phyloP scores from a whole-genome alignment of 2,329 filamentous ascomycete genomes.

The Cyanodermella asteris region DNA sequence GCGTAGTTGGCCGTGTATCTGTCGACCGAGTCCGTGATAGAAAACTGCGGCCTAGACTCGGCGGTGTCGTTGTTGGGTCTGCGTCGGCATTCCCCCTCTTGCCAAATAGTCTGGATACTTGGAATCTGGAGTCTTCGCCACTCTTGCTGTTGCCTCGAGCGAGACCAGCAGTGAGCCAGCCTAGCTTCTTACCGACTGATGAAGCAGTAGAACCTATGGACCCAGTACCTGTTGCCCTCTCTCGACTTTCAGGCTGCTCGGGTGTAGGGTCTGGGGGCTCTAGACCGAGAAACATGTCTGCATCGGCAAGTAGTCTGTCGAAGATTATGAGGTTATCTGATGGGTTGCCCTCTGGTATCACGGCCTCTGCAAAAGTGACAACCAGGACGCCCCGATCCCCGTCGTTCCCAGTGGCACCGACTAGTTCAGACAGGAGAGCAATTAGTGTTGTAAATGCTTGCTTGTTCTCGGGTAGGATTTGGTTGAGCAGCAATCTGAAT shows the following conservation, averaged over 20 bases:
- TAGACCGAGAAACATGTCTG: slow-evolving; percentile 75
- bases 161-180: no score
- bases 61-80: no score
- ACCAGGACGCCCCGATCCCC: slow-evolving; percentile 76
- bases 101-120: slow-evolving; percentile 84
- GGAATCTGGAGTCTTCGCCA: no score
- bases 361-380: slow-evolving; percentile 66
- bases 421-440: slow-evolving; percentile 62
- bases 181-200: slow-evolving; percentile 65
- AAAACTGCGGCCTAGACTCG: no score
- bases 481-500: slow-evolving; percentile 29
- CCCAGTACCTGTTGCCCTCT: slow-evolving; percentile 38
- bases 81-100: no score
- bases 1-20: no score
- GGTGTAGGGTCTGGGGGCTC: no score
- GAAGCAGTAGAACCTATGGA: slow-evolving; percentile 73
- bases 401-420: slow-evolving; percentile 79
- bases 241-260: slow-evolving; percentile 24
- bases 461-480: slow-evolving; percentile 36
- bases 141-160: slow-evolving; percentile 67
- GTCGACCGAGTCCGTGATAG: no score
- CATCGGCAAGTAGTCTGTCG: slow-evolving; percentile 74
- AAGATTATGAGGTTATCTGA: slow-evolving; percentile 72
- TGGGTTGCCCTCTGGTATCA: slow-evolving; percentile 56
- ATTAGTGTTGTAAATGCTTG: slow-evolving; percentile 67